Conservation (phyloP, 148 eudicot genomes). For the Rhododendron williamsianum region DNA sequence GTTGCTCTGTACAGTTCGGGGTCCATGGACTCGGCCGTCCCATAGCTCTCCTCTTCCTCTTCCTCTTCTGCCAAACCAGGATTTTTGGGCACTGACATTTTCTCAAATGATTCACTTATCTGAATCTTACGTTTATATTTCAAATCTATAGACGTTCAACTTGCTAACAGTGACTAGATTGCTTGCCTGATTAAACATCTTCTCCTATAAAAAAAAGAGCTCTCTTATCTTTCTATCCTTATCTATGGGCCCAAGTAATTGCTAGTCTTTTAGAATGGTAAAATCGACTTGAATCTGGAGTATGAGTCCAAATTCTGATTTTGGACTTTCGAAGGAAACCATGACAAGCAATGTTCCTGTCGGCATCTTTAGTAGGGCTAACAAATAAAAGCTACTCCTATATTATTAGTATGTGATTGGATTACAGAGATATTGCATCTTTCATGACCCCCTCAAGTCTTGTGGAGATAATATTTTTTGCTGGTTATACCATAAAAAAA, state of each 20-base stretch:
- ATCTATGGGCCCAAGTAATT: neutral
- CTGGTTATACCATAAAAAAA: neutral
- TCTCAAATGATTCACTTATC: neutral
- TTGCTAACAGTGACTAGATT: neutral
- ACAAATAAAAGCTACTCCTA: too few relatives aligned
- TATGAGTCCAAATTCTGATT: neutral
- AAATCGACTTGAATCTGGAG: neutral
- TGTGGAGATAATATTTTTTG: neutral
- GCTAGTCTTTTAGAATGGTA: neutral
- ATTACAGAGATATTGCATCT: too few relatives aligned
- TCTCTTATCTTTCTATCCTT: neutral
- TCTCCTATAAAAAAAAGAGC: neutral
- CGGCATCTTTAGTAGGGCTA: neutral
- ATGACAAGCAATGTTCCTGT: neutral
- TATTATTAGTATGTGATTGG: too few relatives aligned
- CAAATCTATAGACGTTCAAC: neutral
- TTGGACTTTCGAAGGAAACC: neutral
- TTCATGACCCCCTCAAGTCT: neutral
- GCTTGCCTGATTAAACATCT: neutral
- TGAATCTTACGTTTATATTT: neutral
- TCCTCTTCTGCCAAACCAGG: neutral
- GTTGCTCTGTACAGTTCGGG: slow-evolving; percentile 21
- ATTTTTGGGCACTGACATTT: slow-evolving; percentile 14
- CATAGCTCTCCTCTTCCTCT: slow-evolving; percentile 17
- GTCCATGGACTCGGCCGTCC: slow-evolving; percentile 18